These are phyloP conservation scores for Hypoxylon crocopeplum DNA, from an alignment of 495 filamentous ascomycete genomes.

Conservation along the genomic window DNA sequence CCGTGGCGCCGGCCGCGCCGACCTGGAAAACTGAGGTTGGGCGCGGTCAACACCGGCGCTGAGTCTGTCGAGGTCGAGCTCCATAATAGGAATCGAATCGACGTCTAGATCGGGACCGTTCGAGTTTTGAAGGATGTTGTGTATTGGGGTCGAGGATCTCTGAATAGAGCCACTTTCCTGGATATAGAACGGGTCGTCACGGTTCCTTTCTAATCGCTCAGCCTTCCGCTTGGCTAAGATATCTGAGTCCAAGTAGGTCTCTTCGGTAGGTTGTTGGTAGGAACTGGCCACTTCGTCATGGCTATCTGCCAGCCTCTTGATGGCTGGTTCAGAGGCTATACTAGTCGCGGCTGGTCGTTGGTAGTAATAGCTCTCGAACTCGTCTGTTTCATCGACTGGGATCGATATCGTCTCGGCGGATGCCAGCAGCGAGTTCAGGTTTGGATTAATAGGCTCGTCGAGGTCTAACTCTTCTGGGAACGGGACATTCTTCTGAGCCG, in stretches of 20 bases:
- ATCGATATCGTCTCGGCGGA: conserved; percentile 62
- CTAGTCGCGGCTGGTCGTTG: conserved; percentile 50
- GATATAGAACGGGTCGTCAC: conserved; percentile 97
- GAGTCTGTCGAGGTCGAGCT: conserved; percentile 73
- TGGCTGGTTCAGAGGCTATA: conserved; percentile 58
- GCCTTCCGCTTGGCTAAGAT: conserved; percentile 67
- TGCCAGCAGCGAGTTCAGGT: conserved; percentile 68
- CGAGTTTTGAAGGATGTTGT: conserved; percentile 70
- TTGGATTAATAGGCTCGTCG: conserved; percentile 79
- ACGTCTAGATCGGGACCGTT: conserved; percentile 82
- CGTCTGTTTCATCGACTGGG: conserved; percentile 62
- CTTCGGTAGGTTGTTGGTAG: conserved; percentile 67
- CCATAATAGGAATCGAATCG: conserved; percentile 93
- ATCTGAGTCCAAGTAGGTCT: conserved; percentile 67
- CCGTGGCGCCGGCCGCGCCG: conserved; percentile 42
- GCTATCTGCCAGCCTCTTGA: conserved; percentile 55
- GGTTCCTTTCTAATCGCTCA: conserved; percentile 78
- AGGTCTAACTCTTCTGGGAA: conserved; percentile 75
- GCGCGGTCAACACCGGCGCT: conserved; percentile 37
- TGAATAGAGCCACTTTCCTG: conserved; percentile 57
- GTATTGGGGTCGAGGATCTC: conserved; percentile 68
- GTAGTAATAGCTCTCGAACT: conserved; percentile 79
- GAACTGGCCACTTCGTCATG: conserved; percentile 56
- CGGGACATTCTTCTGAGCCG: conserved; percentile 87
- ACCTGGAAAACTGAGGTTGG: conserved; percentile 12